Base-by-base conservation (phyloP, 129 eudicot genomes). In the Lonicera japonica region DNA sequence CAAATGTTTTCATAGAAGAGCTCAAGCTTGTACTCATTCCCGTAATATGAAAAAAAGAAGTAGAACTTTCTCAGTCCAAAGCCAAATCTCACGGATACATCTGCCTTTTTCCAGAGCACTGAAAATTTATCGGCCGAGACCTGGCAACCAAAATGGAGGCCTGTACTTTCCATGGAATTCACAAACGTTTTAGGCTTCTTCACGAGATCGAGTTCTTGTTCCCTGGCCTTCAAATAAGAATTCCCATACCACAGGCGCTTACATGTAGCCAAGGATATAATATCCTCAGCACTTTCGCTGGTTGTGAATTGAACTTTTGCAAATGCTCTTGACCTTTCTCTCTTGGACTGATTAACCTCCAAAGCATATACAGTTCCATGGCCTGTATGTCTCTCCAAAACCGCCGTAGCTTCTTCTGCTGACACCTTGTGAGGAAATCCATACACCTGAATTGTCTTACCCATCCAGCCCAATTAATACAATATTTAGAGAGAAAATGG, bases 91-190 rank as follows among this genome's bases (percentile, higher is more conserved):
- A 85, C 70, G 20, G 60, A 57, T 19, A 77, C 84, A 60, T 64
- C 21, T 3, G 50, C 20, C 11, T 16, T 51, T 53, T 58, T 63
- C 85, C 88, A 78, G 21, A 85, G 66, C 65, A 75, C 80, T 16
- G 74, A 61, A 74, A 70, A 81, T 56, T 50, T 71, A n/a, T 81
- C 75, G 11, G 19, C n/a, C 5, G 85, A 73, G 6, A 72, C 70
- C 71, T 81, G 88, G 50, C 94, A 81, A 29, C 94, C 94, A 51
- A 85, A 70, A 61, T 73, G 73, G 13, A 85, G 61, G 21, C 46
- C 67, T 20, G 70, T 19, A 9, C 40, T 11, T 24, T 69, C 73
- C 74, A 85, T 65, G 21, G 45, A 15, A 67, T 75, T 71, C 65
- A 29, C 75, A 70, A 18, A 66, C 9, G 61, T 19, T 60, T 57